These are phyloP conservation scores for Didymella sp. DNA, from an alignment of 2,329 filamentous ascomycete genomes.

Conservation along the genomic window DNA sequence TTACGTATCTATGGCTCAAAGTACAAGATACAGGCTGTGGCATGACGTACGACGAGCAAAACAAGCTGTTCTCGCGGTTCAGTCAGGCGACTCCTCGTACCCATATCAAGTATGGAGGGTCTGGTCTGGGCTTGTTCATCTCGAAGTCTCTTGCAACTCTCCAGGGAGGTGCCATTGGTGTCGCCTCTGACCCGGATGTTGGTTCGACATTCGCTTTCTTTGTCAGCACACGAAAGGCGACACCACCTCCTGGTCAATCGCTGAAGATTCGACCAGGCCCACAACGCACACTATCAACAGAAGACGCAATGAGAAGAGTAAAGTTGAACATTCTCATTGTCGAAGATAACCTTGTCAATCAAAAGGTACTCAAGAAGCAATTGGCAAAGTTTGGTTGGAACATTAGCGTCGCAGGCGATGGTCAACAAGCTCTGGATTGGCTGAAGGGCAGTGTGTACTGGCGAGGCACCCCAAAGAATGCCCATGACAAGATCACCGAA, in stretches of 20 bases:
- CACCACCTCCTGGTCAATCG: constrained; percentile 18
- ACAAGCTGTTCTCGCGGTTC: constrained; percentile 42
- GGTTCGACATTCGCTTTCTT: constrained; percentile 54
- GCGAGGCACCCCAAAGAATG: constrained; percentile 16
- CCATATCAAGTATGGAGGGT: constrained; percentile 51
- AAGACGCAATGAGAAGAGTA: constrained; percentile 31
- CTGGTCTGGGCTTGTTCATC: constrained; percentile 54
- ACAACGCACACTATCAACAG: constrained; percentile 23
- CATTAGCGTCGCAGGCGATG: constrained; percentile 49
- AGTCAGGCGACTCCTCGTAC: constrained; percentile 42
- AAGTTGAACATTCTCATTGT: constrained; percentile 42
- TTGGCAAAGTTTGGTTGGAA: constrained; percentile 47
- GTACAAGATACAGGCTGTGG: constrained; percentile 52
- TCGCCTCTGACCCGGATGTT: constrained; percentile 43
- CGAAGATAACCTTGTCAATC: constrained; percentile 53
- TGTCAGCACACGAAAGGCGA: constrained; percentile 38
- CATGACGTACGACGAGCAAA: constrained; percentile 48
- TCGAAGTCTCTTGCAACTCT: constrained; percentile 43
- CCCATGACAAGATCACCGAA: not conserved
- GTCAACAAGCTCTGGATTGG: constrained; percentile 49
- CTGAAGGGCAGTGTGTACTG: constrained; percentile 41
- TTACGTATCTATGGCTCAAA: constrained; percentile 46
- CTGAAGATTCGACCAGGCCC: constrained; percentile 14
- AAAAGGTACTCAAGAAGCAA: constrained; percentile 51
- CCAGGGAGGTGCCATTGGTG: constrained; percentile 54